Evolutionary conservation across 148 eudicot species (phyloP).

Genomic region (Vaccinium macrocarpon): DNA sequence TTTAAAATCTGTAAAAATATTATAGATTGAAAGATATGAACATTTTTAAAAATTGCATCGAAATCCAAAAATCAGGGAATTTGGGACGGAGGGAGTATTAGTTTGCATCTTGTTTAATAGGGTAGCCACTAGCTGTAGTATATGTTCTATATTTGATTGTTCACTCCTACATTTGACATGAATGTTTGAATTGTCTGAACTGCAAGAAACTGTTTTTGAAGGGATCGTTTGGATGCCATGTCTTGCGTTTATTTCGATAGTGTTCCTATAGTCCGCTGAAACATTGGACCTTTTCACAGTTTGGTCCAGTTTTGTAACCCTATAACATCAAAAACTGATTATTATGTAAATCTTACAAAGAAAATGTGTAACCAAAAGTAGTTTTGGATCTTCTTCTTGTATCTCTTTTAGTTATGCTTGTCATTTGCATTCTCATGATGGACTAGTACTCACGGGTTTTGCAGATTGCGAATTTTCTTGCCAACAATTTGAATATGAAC

Average conservation of each 20-base stretch:
- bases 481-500: slow-evolving; percentile 74
- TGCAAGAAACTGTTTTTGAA: not conserved
- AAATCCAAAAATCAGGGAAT: too few relatives aligned
- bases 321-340: not conserved
- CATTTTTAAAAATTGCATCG: too few relatives aligned
- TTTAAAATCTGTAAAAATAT: too few relatives aligned
- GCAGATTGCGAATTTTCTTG: slow-evolving; percentile 94
- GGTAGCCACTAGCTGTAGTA: not conserved
- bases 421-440: not conserved
- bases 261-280: not conserved
- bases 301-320: not conserved
- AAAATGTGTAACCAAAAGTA: not conserved
- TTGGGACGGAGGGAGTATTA: too few relatives aligned
- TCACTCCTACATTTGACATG: not conserved
- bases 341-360: not conserved
- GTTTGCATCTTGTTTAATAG: not conserved
- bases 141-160: not conserved
- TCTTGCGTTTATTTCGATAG: not conserved
- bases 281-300: not conserved
- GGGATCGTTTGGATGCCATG: not conserved
- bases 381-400: not conserved
- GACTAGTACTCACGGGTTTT: slow-evolving; percentile 1
- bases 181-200: not conserved
- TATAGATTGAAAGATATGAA: too few relatives aligned
- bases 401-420: not conserved